Evolutionary conservation across 202 grass and related monocot genomes (phyloP), one percentile per base, ranked within the genome.

Genomic region (Setaria italica): DNA sequence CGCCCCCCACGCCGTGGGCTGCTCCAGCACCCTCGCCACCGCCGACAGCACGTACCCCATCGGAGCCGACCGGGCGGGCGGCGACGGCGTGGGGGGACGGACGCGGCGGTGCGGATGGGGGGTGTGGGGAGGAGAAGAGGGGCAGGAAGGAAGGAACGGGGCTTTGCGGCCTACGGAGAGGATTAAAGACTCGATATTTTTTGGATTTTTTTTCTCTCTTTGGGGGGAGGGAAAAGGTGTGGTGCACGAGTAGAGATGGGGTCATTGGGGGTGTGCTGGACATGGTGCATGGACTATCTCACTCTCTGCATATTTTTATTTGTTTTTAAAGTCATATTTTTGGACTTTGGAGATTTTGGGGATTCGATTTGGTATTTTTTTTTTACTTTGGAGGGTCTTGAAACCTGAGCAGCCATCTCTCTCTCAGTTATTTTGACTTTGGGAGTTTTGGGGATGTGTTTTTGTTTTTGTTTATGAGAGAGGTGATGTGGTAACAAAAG

Each of bases 41-140:
- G 92, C 90, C 72, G 92, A 86, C 46, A 97, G 86, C 83, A 94
- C 83, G 77, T 90, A 92, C 53, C 85, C 92, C 94, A 97, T 97
- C 77, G 89, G 76, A 39, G 81, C 63, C 80, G 80, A 79, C 50
- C 78, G 76, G 46, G 15, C 39, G 19, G 72, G 19, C 49, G 54
- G 37, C 50, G 86, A 53, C 77, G 79, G 58, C 5, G 86, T 46
- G 59, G 29, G 35, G 13, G 67, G 32, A 5, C 67, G 76, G 66
- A 29, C 79, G 65, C 78, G 67, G 76, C 46, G 54, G 14, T 34
- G 73, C 15, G 65, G 20, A 73, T 86, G 71, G 62, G 79, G 42
- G 60, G 30, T 21, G 39, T 43, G 12, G 25, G 7, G 13, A 17
- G 76, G 39, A 45, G 41, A 13, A 41, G 58, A 14, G 3, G 17